These are phyloP conservation scores for Hanseniaspora occidentalis DNA, from an alignment of 805 yeast genomes.

Conservation along the genomic window DNA sequence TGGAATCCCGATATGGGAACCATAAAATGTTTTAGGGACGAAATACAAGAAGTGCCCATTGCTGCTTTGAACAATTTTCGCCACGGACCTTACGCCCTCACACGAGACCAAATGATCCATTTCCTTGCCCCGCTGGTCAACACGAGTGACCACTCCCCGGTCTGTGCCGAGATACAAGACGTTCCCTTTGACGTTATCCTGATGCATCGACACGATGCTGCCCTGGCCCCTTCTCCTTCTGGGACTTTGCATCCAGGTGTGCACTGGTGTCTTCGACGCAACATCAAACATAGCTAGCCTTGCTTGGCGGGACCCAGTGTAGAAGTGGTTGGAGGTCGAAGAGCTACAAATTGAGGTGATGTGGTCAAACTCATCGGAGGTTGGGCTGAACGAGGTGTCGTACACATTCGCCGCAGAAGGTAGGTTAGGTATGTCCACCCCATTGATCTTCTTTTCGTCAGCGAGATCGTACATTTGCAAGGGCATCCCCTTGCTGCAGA, in stretches of 20 bases:
- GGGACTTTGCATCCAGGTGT: not conserved
- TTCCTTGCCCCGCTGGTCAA: not conserved
- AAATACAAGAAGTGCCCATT: no score
- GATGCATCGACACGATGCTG: not conserved
- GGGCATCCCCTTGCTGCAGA: not conserved
- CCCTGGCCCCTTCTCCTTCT: not conserved
- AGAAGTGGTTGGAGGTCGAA: not conserved
- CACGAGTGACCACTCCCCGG: not conserved
- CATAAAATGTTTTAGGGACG: no score
- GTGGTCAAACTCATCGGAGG: not conserved
- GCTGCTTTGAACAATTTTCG: no score
- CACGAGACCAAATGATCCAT: not conserved
- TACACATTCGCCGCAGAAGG: not conserved
- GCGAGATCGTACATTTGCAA: not conserved
- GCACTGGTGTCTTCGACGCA: not conserved
- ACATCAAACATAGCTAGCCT: not conserved
- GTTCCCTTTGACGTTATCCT: not conserved
- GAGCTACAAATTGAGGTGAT: not conserved
- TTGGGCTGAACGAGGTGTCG: not conserved
- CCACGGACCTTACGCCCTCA: no score
- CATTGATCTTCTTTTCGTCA: not conserved
- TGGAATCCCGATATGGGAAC: no score
- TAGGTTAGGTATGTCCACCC: not conserved
- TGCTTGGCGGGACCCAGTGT: not conserved
- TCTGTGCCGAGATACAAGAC: not conserved